A percentile compares a stretch with the other conserved stretches of the same genome.
Conservation (phyloP, 768 basidiomycete genomes). For the Rhodotorula taiwanensis region DNA sequence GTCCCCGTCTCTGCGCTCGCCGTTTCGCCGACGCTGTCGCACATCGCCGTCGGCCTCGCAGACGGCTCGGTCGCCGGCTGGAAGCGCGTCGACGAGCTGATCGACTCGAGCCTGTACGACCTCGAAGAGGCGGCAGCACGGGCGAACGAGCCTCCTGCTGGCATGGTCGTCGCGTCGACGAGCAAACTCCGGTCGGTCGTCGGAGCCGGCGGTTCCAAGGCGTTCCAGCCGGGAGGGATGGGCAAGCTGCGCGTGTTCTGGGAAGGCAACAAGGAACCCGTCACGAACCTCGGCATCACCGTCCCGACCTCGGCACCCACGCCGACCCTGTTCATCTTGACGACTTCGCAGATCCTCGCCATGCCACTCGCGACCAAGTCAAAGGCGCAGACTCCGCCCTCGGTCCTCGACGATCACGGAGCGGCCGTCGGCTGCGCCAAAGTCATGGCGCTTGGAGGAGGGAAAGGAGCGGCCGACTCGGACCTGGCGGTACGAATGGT, state of each 20-base stretch:
- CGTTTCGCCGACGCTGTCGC: conserved; percentile 65
- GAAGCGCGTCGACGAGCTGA: conserved; percentile 82
- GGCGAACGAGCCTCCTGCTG: conserved; percentile 11
- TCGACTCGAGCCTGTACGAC: conserved; percentile 55
- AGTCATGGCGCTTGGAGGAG: conserved; percentile 57
- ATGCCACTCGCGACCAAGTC: conserved; percentile 45
- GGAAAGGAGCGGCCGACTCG: not conserved
- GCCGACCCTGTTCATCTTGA: conserved; percentile 71
- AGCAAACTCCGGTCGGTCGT: not conserved
- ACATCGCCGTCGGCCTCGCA: conserved; percentile 86
- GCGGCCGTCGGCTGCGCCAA: conserved; percentile 74
- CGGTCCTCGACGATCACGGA: conserved; percentile 78
- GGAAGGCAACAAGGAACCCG: conserved; percentile 73
- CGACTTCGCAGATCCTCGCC: conserved; percentile 69
- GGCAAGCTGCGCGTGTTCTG: conserved; percentile 79
- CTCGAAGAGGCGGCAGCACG: conserved; percentile 12
- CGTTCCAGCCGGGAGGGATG: conserved; percentile 47
- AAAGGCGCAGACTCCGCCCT: conserved; percentile 56
- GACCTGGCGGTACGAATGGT: conserved; percentile 51
- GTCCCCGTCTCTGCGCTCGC: conserved; percentile 69
- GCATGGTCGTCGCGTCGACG: not conserved
- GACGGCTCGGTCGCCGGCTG: conserved; percentile 90
- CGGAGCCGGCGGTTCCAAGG: too few relatives aligned
- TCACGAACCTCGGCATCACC: conserved; percentile 88
- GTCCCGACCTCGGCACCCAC: conserved; percentile 38